A percentile compares a stretch with the other conserved stretches of the same genome.
phyloP scores from a whole-genome alignment of 495 filamentous ascomycete genomes.

The Podospora appendiculata region DNA sequence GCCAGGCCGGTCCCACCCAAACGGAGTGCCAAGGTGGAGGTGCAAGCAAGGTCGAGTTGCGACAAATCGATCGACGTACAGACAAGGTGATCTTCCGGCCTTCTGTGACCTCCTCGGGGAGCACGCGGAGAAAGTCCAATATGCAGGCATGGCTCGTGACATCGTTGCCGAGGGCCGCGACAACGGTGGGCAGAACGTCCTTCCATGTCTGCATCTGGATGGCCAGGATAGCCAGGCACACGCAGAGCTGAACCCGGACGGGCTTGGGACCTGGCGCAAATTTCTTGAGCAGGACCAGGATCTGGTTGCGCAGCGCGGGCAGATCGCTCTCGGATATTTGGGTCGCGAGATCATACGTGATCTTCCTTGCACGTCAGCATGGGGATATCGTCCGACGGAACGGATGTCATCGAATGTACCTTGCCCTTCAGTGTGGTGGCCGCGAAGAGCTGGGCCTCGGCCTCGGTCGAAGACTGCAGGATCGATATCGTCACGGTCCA shows the following conservation, averaged over 20 bases:
- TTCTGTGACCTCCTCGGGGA: conserved; percentile 98
- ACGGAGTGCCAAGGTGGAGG: conserved; percentile 24
- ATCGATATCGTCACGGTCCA: conserved; percentile 84
- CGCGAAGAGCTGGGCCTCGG: conserved; percentile 88
- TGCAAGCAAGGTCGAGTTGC: conserved; percentile 33
- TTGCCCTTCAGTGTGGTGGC: conserved; percentile 97
- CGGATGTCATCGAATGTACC: conserved; percentile 46
- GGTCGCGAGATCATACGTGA: conserved; percentile 41
- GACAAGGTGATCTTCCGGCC: conserved; percentile 97
- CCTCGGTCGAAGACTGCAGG: conserved; percentile 65
- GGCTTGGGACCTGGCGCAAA: conserved; percentile 82
- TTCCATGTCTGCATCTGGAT: conserved; percentile 97
- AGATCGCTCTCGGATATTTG: conserved; percentile 76
- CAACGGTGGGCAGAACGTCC: conserved; percentile 77
- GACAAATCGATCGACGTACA: conserved; percentile 68
- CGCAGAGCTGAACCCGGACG: conserved; percentile 88
- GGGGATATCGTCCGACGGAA: not conserved
- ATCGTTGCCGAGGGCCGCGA: conserved; percentile 67
- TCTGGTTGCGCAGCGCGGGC: conserved; percentile 67
- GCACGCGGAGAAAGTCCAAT: conserved; percentile 88
- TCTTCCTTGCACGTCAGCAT: conserved; percentile 28
- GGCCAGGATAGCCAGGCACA: conserved; percentile 86
- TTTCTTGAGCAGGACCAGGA: conserved; percentile 67
- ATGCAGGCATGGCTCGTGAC: conserved; percentile 73
- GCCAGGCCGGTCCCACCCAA: conserved; percentile 35